Base-by-base conservation (phyloP, 164 flowering plant species). In the Euptelea pleiosperma region DNA sequence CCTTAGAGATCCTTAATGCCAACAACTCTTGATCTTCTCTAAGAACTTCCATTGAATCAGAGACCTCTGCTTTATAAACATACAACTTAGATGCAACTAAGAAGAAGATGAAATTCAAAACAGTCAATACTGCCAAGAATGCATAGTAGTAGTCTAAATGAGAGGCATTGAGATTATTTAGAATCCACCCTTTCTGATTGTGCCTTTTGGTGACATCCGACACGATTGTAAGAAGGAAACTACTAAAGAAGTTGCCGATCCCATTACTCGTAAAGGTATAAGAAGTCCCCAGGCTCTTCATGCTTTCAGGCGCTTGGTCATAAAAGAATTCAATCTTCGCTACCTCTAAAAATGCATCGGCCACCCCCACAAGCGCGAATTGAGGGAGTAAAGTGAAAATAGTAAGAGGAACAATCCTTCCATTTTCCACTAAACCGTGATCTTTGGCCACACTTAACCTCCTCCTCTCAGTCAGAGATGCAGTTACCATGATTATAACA, bases 211-310 rank as follows among this genome's bases (percentile, higher is more conserved):
- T 76, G 24, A 76, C 28, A 11, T 43, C 34, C 4, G 77, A 54
- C 43, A 73, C 75, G 5, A 71, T 61, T 3, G 65, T 28, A 0
- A 76, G 68, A 11, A 76, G 36, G 45, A 73, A 61, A 52, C 77
- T 76, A 39, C 80, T 76, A 25, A 76, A 53, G 50, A 73, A 70
- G 55, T 52, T 54, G 3, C 75, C 80, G 15, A 70, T 43, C 6
- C 77, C 80, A 7, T 70, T 11, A 40, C 63, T 70, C 26, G 70
- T 70, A 30, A 43, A 52, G 22, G 44, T 58, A 51, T 67, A 73
- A 0, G 80, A 58, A n/a, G 80, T 67, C 2, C 80, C 80, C 14
- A 76, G 58, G 41, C 77, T 76, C 58, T 76, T 76, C 80, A 73
- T 76, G 45, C 66, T 54, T 39, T 70, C 75, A 0, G 80, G 77